Evolutionary conservation across 495 filamentous ascomycete species (phyloP).

Genomic region (Daldinia caldariorum): DNA sequence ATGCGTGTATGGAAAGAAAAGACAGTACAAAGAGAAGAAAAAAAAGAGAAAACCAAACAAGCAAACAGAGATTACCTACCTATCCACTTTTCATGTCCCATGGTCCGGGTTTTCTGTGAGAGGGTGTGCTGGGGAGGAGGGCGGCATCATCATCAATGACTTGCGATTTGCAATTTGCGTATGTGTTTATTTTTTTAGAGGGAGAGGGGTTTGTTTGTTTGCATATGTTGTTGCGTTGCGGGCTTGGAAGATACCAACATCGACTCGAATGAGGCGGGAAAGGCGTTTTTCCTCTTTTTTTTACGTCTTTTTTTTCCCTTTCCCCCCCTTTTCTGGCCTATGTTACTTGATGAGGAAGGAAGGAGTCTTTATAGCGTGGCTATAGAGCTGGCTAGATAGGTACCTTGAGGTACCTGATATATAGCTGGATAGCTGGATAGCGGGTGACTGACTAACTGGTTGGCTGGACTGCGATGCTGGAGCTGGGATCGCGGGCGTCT

Average conservation of each 20-base stretch:
- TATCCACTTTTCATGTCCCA: neutral
- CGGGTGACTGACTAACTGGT: no score
- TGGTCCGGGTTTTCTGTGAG: neutral
- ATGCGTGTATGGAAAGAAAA: constrained; percentile 6
- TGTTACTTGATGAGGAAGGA: neutral
- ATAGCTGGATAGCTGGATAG: no score
- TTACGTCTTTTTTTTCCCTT: constrained; percentile 5
- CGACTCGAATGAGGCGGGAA: constrained; percentile 16
- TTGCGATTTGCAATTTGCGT: neutral
- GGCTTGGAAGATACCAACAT: constrained; percentile 27
- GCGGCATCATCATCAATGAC: neutral
- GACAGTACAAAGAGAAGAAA: neutral
- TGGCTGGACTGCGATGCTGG: neutral
- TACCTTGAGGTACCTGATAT: no score
- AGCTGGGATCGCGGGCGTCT: constrained; percentile 5
- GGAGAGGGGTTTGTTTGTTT: no score
- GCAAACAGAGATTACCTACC: neutral
- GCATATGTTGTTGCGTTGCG: neutral
- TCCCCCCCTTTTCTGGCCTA: neutral
- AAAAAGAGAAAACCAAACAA: neutral
- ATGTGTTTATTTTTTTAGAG: neutral
- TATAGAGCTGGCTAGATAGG: neutral
- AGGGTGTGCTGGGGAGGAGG: neutral
- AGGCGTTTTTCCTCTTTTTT: constrained; percentile 8
- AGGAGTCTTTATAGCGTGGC: neutral